Base-by-base conservation (phyloP, 1,284 basidiomycete species). In the Pulveroboletus sp. region DNA sequence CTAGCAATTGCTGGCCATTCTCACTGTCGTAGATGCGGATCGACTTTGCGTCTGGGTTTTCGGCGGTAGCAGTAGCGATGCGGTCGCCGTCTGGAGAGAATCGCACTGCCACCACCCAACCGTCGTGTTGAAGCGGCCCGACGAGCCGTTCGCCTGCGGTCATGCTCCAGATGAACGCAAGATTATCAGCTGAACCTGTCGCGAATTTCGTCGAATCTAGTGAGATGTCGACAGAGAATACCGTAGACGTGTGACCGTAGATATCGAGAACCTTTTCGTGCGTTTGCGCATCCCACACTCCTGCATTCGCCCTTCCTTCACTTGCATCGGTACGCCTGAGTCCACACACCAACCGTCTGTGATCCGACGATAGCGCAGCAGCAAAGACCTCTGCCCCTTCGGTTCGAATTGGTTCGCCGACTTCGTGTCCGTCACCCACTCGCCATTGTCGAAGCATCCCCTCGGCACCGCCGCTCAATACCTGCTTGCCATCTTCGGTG, bases 341-440 rank as follows among this genome's bases (percentile, higher is more conserved):
- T 25, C 24, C 46, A 20, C 51, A 57, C 1, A 49, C 45, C 28
- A 58, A 14, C 54, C 55, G 49, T 26, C 36, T 44, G n/a, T 28
- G 31, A 28, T 43, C 39, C 3, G 49, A n/a, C 1, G 49, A 50
- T 6, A 50, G 29, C 8, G 20, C 28, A 20, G 35, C 24, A 26
- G 49, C 49, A 33, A 17, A 17, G 20, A 52, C 33, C 5, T 31
- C 22, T 24, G 5, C 25, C 8, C 20, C 26, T 18, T 4, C 22
- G 4, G 24, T 6, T 33, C 7, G n/a, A 33, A 57, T 43, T 33
- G 35, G 35, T 35, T 29, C 28, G 4, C 46, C 46, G 14, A 39
- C 40, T 5, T 54, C 40, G 5, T 25, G 3, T 24, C 54, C 53
- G 35, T 56, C 42, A 18, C 26, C 18, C 6, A 56, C 52, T 20